Percentiles rank a stretch among this genome's conserved stretches.
Conservation (phyloP, 164 flowering plant species). For the Aristolochia contorta region DNA sequence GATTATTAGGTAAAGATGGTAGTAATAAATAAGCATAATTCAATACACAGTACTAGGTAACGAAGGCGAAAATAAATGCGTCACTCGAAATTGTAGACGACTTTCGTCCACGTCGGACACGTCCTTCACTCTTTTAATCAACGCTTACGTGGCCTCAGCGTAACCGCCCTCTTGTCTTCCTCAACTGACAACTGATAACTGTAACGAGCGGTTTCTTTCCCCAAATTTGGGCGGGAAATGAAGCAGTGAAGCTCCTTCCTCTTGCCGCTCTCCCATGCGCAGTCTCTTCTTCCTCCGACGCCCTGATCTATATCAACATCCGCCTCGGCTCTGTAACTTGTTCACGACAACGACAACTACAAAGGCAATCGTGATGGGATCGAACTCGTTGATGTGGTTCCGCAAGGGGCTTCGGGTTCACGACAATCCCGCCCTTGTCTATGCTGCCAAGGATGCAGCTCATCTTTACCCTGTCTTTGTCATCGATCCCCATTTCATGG, state of each 20-base stretch:
- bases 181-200: neutral
- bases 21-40: too few relatives aligned
- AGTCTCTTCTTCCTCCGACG: neutral
- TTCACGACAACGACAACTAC: slow-evolving; percentile 4
- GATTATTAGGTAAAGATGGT: too few relatives aligned
- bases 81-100: too few relatives aligned
- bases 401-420: slow-evolving; percentile 85
- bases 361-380: slow-evolving; percentile 20
- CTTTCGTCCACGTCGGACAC: too few relatives aligned
- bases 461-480: slow-evolving; percentile 74
- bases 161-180: neutral
- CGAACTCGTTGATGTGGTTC: slow-evolving; percentile 74
- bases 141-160: neutral
- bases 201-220: neutral
- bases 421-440: slow-evolving; percentile 79
- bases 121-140: neutral
- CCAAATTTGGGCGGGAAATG: neutral
- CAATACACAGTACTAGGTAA: too few relatives aligned
- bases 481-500: slow-evolving; percentile 74
- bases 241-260: neutral
- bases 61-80: too few relatives aligned
- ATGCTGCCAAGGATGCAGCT: slow-evolving; percentile 35
- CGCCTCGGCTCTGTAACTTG: neutral
- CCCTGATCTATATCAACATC: neutral
- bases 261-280: neutral